Conservation (phyloP, 225 moss, liverwort and hornwort genomes). For the Ulota crispa region DNA sequence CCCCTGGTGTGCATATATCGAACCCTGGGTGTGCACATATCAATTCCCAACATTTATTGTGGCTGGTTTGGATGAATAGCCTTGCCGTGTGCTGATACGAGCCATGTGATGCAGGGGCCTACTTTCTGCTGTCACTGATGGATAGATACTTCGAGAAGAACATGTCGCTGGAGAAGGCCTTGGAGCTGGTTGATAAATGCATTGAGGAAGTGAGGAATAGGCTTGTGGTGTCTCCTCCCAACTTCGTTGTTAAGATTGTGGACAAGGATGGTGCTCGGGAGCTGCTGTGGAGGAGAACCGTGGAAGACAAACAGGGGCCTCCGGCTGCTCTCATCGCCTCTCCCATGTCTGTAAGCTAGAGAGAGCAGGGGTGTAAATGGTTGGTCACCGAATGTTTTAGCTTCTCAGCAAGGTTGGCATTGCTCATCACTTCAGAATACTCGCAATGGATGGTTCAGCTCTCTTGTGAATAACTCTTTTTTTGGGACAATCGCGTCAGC, state of each 20-base stretch:
- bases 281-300: slow-evolving; percentile 81
- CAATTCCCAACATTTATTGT: background rate
- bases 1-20: too few species aligned
- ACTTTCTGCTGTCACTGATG: slow-evolving; percentile 95
- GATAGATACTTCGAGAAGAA: slow-evolving; percentile 92
- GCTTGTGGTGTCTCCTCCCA: slow-evolving; percentile 85
- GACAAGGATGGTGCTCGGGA: slow-evolving; percentile 92
- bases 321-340: slow-evolving; percentile 44
- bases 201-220: slow-evolving; percentile 81
- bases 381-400: background rate
- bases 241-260: slow-evolving; percentile 93
- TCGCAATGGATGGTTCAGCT: slow-evolving; percentile 2
- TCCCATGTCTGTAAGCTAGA: slow-evolving; percentile 51
- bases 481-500: slow-evolving; percentile 13
- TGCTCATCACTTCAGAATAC: background rate
- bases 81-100: slow-evolving; percentile 16
- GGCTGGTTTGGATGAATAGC: background rate
- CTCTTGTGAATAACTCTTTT: slow-evolving; percentile 37
- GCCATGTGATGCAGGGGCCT: slow-evolving; percentile 62
- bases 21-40: too few species aligned
- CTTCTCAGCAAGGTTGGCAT: slow-evolving; percentile 2
- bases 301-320: slow-evolving; percentile 82
- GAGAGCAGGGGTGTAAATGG: background rate
- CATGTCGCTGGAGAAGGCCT: slow-evolving; percentile 84
- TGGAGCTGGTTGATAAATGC: slow-evolving; percentile 86